Conservation (phyloP, 352 stramenopile genomes). For the Aphanomyces astaci region DNA sequence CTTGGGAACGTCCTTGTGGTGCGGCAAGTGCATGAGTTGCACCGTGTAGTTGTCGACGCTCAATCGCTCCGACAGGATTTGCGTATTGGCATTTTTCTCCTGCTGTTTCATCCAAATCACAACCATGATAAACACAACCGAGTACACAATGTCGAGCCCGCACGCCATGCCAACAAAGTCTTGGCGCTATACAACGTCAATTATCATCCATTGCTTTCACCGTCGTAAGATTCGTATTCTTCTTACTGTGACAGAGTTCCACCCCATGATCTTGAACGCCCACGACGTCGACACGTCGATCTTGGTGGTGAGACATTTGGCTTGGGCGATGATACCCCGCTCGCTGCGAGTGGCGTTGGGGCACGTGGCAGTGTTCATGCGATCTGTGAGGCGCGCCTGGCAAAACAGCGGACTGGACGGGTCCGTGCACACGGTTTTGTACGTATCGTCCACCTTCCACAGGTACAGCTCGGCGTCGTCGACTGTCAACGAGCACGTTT, state of each 20-base stretch:
- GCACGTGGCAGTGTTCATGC: constrained; percentile 53
- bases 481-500: constrained; percentile 56
- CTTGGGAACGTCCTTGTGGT: constrained; percentile 47
- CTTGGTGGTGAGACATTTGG: constrained; percentile 66
- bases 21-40: constrained; percentile 55
- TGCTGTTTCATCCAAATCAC: constrained; percentile 68
- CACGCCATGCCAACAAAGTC: constrained; percentile 62
- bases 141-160: constrained; percentile 61
- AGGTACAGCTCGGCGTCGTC: constrained; percentile 45
- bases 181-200: constrained; percentile 36
- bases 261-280: constrained; percentile 70
- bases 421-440: constrained; percentile 34
- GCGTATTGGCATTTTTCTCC: constrained; percentile 50
- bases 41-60: constrained; percentile 73
- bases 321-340: constrained; percentile 59
- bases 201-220: no score
- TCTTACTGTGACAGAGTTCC: constrained; percentile 66
- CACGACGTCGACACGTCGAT: constrained; percentile 62
- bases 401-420: constrained; percentile 35
- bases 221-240: no score
- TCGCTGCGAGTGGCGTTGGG: constrained; percentile 6
- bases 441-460: constrained; percentile 45
- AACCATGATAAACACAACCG: constrained; percentile 52
- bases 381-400: constrained; percentile 38
- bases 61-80: constrained; percentile 53